These are phyloP conservation scores for Excoecaria cochinchinensis DNA, from an alignment of 345 rosid species.

Conservation along the genomic window DNA sequence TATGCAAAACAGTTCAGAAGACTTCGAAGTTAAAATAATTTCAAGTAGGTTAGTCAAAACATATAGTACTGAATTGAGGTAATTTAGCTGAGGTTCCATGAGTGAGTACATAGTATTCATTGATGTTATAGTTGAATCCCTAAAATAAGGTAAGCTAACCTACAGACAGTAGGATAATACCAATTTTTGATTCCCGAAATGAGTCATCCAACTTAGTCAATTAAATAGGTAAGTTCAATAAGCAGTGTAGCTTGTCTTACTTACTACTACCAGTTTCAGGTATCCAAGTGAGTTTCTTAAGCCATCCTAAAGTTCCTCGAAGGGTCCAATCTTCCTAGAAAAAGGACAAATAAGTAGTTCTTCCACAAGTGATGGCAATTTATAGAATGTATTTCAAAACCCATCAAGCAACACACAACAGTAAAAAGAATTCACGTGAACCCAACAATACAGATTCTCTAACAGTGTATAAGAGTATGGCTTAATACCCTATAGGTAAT, in stretches of 20 bases:
- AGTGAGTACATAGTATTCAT: slow-evolving; percentile 51
- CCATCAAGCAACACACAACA: too few relatives aligned
- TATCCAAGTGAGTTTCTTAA: slow-evolving; percentile 37
- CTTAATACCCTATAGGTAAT: too few relatives aligned
- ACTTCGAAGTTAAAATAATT: too few relatives aligned
- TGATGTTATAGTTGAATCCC: slow-evolving; percentile 43
- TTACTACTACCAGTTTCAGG: slow-evolving; percentile 57
- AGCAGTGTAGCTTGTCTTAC: slow-evolving; percentile 14
- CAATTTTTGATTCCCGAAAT: background rate
- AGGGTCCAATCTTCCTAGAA: slow-evolving; percentile 41
- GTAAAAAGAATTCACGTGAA: too few relatives aligned
- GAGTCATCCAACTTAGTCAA: background rate
- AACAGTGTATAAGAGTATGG: too few relatives aligned
- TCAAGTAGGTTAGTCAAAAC: too few relatives aligned
- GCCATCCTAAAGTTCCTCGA: slow-evolving; percentile 50
- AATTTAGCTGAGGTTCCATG: slow-evolving; percentile 43
- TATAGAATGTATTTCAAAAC: background rate
- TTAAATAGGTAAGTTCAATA: background rate
- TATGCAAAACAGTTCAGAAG: too few relatives aligned
- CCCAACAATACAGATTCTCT: too few relatives aligned
- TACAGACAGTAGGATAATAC: slow-evolving; percentile 15
- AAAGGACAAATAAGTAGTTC: background rate
- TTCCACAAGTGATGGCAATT: background rate
- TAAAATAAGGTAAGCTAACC: slow-evolving; percentile 55
- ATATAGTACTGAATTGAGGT: too few relatives aligned